phyloP scores from a whole-genome alignment of 2,329 filamentous ascomycete genomes.

The Fusarium palustre region DNA sequence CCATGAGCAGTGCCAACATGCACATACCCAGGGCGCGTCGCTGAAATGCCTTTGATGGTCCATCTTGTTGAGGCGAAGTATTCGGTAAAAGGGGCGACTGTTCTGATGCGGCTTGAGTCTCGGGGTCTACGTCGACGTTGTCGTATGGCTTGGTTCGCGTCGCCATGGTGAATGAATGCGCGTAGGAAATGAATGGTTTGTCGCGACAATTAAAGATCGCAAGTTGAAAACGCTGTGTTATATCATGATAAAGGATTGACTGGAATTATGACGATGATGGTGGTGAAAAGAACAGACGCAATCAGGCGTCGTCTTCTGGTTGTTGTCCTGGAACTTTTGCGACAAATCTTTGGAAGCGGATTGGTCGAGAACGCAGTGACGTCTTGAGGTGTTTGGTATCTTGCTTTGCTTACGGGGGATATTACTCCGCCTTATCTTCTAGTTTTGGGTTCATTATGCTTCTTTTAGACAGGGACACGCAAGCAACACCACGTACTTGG shows the following conservation, averaged over 20 bases:
- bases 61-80: conserved; percentile 31
- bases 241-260: conserved; percentile 17
- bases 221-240: not conserved
- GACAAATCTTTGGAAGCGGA: not conserved
- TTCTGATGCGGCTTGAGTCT: conserved; percentile 23
- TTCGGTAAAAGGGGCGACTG: conserved; percentile 39
- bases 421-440: conserved; percentile 24
- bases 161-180: conserved; percentile 2
- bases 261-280: not conserved
- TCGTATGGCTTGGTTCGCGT: conserved; percentile 1
- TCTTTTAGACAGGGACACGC: conserved; percentile 16
- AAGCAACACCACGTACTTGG: conserved; percentile 22
- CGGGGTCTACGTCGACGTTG: not conserved
- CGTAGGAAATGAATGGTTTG: not conserved
- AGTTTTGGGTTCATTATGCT: not conserved
- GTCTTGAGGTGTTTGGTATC: conserved; percentile 2
- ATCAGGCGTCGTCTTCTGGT: conserved; percentile 15
- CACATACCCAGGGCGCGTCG: conserved; percentile 50
- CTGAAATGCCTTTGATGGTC: conserved; percentile 45
- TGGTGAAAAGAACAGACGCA: not conserved
- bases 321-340: conserved; percentile 35
- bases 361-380: conserved; percentile 28
- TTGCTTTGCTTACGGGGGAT: not conserved
- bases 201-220: not conserved
- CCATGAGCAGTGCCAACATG: conserved; percentile 56